Percentiles rank a stretch among this genome's conserved stretches.
phyloP scores from a whole-genome alignment of 2,329 filamentous ascomycete genomes.

The Ceratocystis smalleyi region DNA sequence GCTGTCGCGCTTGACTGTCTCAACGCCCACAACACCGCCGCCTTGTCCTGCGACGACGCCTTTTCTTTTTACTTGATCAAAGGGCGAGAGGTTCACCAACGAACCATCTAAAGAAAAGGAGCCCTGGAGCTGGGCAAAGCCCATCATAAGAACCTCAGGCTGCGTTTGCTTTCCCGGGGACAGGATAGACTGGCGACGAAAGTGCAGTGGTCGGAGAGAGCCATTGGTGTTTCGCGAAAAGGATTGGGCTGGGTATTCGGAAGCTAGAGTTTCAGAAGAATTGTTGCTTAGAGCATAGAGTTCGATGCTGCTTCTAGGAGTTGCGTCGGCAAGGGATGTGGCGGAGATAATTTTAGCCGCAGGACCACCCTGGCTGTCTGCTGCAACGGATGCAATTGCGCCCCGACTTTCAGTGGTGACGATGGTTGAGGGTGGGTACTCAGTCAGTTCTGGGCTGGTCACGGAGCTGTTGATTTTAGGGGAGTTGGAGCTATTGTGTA shows the following conservation, averaged over 20 bases:
- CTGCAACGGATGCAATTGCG: conserved; percentile 21
- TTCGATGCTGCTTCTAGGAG: conserved; percentile 80
- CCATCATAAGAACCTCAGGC: conserved; percentile 89
- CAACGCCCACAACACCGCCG: conserved; percentile 70
- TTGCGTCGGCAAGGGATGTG: conserved; percentile 37
- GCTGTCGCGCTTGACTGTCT: conserved; percentile 56
- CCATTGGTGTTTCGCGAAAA: conserved; percentile 20
- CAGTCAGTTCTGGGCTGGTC: not conserved
- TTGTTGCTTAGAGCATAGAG: conserved; percentile 93
- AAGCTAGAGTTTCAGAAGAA: conserved; percentile 81
- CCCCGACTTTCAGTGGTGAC: not conserved
- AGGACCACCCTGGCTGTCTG: conserved; percentile 41
- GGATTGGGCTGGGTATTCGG: conserved; percentile 58
- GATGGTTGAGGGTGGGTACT: not conserved
- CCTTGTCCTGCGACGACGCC: conserved; percentile 77
- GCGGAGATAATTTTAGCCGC: conserved; percentile 59
- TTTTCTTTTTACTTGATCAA: conserved; percentile 92
- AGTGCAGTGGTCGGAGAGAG: conserved; percentile 28
- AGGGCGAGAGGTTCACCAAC: conserved; percentile 71
- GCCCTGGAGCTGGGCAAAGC: conserved; percentile 84
- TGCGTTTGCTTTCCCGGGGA: conserved; percentile 27
- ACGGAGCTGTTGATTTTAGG: conserved; percentile 26
- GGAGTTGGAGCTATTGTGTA: conserved; percentile 21
- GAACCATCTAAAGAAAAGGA: conserved; percentile 87
- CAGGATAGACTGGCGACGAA: conserved; percentile 32